A percentile compares a stretch with the other conserved stretches of the same genome.
These are phyloP conservation scores for Kluyveromyces wickerhamii DNA, from an alignment of 805 yeast species.

Conservation along the genomic window DNA sequence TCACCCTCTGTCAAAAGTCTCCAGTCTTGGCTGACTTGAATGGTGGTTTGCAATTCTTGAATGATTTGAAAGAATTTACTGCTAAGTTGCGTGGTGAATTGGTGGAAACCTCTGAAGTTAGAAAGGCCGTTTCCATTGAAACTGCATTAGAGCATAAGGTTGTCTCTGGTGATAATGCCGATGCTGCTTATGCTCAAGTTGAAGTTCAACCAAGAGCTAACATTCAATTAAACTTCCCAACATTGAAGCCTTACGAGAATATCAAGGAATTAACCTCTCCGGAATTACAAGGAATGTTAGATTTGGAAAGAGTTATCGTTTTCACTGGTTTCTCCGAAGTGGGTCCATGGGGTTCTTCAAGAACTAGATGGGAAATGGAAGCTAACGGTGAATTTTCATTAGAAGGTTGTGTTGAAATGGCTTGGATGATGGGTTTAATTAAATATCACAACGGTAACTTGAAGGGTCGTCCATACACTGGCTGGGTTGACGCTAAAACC, in stretches of 20 bases:
- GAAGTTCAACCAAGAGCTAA: conserved; percentile 89
- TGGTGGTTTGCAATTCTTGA: conserved; percentile 95
- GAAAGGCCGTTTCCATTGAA: conserved; percentile 93
- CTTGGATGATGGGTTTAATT: conserved; percentile 98
- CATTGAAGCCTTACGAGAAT: conserved; percentile 66
- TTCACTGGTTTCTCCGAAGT: conserved; percentile 98
- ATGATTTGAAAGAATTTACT: conserved; percentile 84
- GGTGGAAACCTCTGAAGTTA: conserved; percentile 79
- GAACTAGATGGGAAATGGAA: conserved; percentile 99
- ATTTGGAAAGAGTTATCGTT: conserved; percentile 85
- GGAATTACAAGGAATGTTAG: conserved; percentile 82
- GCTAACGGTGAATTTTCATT: conserved; percentile 88
- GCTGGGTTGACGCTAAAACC: conserved; percentile 97
- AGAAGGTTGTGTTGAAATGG: conserved; percentile 98
- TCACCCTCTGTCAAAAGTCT: conserved; percentile 78
- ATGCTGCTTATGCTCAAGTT: conserved; percentile 72
- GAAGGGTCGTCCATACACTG: conserved; percentile 68
- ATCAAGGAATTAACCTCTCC: conserved; percentile 57
- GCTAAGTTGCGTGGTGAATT: conserved; percentile 61
- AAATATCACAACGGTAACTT: conserved; percentile 81
- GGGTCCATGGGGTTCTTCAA: conserved; percentile 98
- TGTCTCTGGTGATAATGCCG: conserved; percentile 82
- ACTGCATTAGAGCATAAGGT: conserved; percentile 76
- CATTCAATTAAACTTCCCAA: conserved; percentile 90
- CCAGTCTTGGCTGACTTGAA: conserved; percentile 98